Evolutionary conservation across 495 filamentous ascomycete species (phyloP).

Genomic region (Pyronema omphalodes): DNA sequence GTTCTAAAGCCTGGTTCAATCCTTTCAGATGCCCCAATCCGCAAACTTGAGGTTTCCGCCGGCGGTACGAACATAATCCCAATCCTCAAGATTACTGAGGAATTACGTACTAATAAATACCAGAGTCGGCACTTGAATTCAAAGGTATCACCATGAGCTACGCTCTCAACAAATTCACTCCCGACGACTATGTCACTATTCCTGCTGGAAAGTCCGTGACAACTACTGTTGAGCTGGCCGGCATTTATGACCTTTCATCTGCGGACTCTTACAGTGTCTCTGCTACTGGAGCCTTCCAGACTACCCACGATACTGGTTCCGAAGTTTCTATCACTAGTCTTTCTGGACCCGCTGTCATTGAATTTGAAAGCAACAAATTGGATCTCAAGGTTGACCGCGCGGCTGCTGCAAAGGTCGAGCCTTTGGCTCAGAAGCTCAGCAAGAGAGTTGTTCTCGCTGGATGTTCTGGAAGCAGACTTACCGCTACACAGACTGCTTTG

Average conservation of each 20-base stretch:
- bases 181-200: conserved; percentile 38
- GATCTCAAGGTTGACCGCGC: conserved; percentile 33
- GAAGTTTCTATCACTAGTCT: conserved; percentile 27
- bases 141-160: conserved; percentile 38
- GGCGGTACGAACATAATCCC: conserved; percentile 27
- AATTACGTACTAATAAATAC: conserved; percentile 23
- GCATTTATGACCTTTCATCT: conserved; percentile 35
- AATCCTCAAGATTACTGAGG: neutral
- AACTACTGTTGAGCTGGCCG: conserved; percentile 39
- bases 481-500: conserved; percentile 31
- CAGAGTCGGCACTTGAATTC: conserved; percentile 30
- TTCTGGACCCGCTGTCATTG: conserved; percentile 25
- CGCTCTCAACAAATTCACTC: conserved; percentile 28
- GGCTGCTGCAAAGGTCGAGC: conserved; percentile 29
- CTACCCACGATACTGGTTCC: neutral
- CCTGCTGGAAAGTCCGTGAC: conserved; percentile 36
- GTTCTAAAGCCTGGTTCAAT: conserved; percentile 46
- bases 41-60: conserved; percentile 41
- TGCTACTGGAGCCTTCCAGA: conserved; percentile 28
- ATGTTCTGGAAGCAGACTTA: conserved; percentile 30
- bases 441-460: conserved; percentile 35
- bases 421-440: conserved; percentile 29
- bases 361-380: conserved; percentile 32
- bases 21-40: conserved; percentile 36
- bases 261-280: conserved; percentile 33